A percentile compares a stretch with the other conserved stretches of the same genome.
These are phyloP conservation scores for Fusarium dimerum DNA, from an alignment of 2,329 filamentous ascomycete species.

Conservation along the genomic window DNA sequence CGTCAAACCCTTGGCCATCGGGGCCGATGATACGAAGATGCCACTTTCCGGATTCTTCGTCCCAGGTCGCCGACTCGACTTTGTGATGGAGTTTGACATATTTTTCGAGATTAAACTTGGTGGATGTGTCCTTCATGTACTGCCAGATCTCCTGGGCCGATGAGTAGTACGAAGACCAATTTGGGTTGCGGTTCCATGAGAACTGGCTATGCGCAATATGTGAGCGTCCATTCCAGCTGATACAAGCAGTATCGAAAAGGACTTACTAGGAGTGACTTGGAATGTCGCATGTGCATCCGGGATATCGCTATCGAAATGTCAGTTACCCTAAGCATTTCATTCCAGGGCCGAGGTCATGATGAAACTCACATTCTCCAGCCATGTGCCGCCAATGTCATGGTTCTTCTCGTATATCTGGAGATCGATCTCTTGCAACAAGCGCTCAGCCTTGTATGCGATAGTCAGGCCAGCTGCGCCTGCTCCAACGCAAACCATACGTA, in stretches of 20 bases:
- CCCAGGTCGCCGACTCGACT: background rate
- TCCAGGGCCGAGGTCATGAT: too few relatives aligned
- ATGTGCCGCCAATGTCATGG: background rate
- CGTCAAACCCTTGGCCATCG: background rate
- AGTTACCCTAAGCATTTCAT: too few relatives aligned
- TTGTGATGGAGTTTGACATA: background rate
- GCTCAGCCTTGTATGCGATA: background rate
- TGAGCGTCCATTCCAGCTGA: too few relatives aligned
- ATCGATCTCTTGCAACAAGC: background rate
- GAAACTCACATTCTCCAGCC: conserved; percentile 2
- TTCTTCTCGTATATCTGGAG: conserved; percentile 4
- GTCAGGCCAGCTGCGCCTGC: background rate
- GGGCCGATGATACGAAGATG: background rate
- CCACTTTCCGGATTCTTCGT: background rate
- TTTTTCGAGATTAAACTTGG: background rate
- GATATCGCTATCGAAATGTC: too few relatives aligned
- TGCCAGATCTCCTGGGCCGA: background rate
- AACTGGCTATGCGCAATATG: too few relatives aligned
- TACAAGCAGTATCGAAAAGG: too few relatives aligned
- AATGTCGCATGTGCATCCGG: conserved; percentile 3
- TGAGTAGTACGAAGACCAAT: background rate
- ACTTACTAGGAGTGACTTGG: conserved; percentile 3
- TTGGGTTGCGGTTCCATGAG: conserved; percentile 1
- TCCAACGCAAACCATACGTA: background rate
- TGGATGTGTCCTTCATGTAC: background rate